Conservation (phyloP, 768 basidiomycete species). For the Boletus rex-veris region DNA sequence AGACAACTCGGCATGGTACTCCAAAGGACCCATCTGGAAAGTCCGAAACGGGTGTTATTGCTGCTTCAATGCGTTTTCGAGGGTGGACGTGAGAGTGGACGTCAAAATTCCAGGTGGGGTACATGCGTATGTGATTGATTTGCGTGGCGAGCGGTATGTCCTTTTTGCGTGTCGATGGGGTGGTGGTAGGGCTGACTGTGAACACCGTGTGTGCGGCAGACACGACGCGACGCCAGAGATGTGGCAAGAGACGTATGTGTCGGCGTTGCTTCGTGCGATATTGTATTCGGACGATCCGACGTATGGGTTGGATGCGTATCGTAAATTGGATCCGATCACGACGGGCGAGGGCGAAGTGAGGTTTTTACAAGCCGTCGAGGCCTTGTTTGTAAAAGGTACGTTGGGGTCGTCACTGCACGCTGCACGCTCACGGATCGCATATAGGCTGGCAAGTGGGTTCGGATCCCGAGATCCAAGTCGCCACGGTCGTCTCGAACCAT, state of each 20-base stretch:
- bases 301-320: slow-evolving; percentile 88
- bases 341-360: slow-evolving; percentile 82
- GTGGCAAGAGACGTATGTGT: slow-evolving; percentile 98
- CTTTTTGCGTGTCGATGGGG: neutral
- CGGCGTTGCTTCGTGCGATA: slow-evolving; percentile 85
- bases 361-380: slow-evolving; percentile 89
- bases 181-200: too few relatives aligned
- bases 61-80: slow-evolving; percentile 97
- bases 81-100: slow-evolving; percentile 95
- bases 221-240: slow-evolving; percentile 89
- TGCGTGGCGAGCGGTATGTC: slow-evolving; percentile 88
- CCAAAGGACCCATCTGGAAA: slow-evolving; percentile 81
- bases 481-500: slow-evolving; percentile 94
- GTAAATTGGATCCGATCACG: slow-evolving; percentile 94
- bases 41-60: slow-evolving; percentile 92
- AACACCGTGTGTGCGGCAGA: slow-evolving; percentile 24
- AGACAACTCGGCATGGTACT: slow-evolving; percentile 89
- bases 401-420: neutral
- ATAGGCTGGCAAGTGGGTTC: slow-evolving; percentile 98
- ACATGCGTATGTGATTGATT: slow-evolving; percentile 87
- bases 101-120: slow-evolving; percentile 99
- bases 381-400: slow-evolving; percentile 79
- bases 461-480: slow-evolving; percentile 98
- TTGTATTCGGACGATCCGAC: slow-evolving; percentile 95
- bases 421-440: neutral